These are phyloP conservation scores for Aureobasidium sp. DNA, from an alignment of 2,329 filamentous ascomycete genomes.

Conservation along the genomic window DNA sequence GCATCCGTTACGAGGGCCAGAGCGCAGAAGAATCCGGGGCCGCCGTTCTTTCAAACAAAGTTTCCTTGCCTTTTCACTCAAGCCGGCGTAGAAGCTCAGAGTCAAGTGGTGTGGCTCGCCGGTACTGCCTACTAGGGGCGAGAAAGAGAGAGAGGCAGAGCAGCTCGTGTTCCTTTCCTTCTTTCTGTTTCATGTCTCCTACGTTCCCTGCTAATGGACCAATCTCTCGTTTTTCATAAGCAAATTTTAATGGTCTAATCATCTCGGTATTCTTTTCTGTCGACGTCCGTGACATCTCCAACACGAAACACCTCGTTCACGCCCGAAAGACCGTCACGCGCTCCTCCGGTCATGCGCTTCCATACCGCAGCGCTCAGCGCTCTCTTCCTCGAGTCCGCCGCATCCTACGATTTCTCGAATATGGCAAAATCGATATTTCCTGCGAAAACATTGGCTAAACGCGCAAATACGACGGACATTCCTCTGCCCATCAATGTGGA, in stretches of 20 bases:
- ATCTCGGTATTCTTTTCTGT: neutral
- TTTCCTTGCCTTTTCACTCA: constrained; percentile 5
- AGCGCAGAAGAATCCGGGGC: constrained; percentile 2
- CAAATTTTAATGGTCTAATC: neutral
- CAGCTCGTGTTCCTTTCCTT: constrained; percentile 8
- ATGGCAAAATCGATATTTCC: neutral
- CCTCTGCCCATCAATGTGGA: constrained; percentile 28
- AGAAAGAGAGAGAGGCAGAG: neutral
- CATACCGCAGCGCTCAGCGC: constrained; percentile 8
- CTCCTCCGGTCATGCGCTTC: constrained; percentile 5
- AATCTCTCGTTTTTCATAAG: neutral
- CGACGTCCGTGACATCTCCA: neutral
- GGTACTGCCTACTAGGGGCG: constrained; percentile 1
- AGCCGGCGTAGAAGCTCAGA: constrained; percentile 5
- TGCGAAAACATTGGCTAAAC: constrained; percentile 1
- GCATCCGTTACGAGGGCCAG: constrained; percentile 6
- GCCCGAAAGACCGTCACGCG: neutral
- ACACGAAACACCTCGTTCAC: neutral
- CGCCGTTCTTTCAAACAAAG: constrained; percentile 9
- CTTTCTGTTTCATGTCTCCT: neutral
- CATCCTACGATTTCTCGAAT: neutral
- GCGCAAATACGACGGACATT: constrained; percentile 18
- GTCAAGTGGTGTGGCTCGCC: constrained; percentile 12
- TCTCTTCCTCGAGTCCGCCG: constrained; percentile 3
- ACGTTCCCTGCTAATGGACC: neutral